These are phyloP conservation scores for Globisporangium nagaii DNA, from an alignment of 352 stramenopile species.

Conservation along the genomic window DNA sequence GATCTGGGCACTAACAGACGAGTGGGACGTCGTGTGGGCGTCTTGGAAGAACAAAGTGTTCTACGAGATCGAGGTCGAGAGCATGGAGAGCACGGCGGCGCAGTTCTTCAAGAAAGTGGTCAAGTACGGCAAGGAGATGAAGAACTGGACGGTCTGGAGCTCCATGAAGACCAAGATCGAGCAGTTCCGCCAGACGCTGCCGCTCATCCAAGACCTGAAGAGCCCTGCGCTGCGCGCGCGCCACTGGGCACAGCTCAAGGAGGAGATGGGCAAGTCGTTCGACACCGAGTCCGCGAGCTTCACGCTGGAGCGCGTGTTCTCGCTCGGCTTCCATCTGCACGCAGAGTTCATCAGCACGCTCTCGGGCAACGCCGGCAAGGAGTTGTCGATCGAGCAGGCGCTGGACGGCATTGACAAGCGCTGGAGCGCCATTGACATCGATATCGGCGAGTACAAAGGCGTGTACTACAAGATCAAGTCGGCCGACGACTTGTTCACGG, in stretches of 20 bases:
- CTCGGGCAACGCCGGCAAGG: constrained; percentile 88
- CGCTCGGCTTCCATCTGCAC: constrained; percentile 82
- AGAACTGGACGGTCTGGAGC: constrained; percentile 88
- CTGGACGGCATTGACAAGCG: constrained; percentile 84
- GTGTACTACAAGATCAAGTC: constrained; percentile 92
- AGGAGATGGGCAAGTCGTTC: constrained; percentile 84
- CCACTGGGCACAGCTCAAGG: constrained; percentile 88
- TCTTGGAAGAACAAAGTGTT: constrained; percentile 92
- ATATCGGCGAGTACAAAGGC: constrained; percentile 90
- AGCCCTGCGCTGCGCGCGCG: constrained; percentile 82
- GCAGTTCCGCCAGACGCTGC: constrained; percentile 89
- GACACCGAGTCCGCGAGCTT: constrained; percentile 72
- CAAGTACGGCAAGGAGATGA: constrained; percentile 93
- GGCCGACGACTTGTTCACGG: constrained; percentile 89
- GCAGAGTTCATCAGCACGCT: constrained; percentile 90
- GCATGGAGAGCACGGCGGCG: constrained; percentile 86
- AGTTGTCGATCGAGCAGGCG: constrained; percentile 89
- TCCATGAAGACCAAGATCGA: constrained; percentile 93
- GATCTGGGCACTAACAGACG: constrained; percentile 86
- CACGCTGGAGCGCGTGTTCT: constrained; percentile 85
- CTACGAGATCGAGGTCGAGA: constrained; percentile 88
- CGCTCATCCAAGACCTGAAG: constrained; percentile 92
- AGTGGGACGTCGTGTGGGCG: constrained; percentile 89
- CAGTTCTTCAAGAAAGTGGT: constrained; percentile 92
- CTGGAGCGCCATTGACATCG: constrained; percentile 86